phyloP scores from a whole-genome alignment of 192 early-diverging fungal species.

The Chytriomyces sp. region DNA sequence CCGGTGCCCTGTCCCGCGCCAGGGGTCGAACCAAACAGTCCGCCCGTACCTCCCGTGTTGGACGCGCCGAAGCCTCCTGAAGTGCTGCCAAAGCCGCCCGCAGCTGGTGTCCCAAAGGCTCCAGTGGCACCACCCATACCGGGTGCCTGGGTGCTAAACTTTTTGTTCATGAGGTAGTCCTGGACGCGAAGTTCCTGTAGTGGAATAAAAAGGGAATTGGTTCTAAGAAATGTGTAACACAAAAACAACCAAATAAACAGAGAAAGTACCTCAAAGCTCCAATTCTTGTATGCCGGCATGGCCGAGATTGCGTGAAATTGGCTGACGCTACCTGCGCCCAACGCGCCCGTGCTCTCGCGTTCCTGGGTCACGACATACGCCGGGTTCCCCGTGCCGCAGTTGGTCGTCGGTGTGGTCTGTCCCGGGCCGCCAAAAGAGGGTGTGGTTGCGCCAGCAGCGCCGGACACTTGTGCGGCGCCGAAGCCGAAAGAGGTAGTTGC shows the following conservation, averaged over 20 bases:
- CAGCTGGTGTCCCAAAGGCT: slow-evolving; percentile 51
- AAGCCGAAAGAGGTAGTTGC: slow-evolving; percentile 30
- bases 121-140: slow-evolving; percentile 38
- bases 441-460: slow-evolving; percentile 30
- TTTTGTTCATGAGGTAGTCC: slow-evolving; percentile 86
- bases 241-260: neutral
- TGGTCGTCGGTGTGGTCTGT: slow-evolving; percentile 40
- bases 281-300: slow-evolving; percentile 84
- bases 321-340: slow-evolving; percentile 56
- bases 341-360: slow-evolving; percentile 39
- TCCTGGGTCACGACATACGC: slow-evolving; percentile 46
- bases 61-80: slow-evolving; percentile 49
- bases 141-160: slow-evolving; percentile 49
- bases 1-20: slow-evolving; percentile 7
- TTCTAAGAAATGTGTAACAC: neutral
- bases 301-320: slow-evolving; percentile 73
- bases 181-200: slow-evolving; percentile 76
- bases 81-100: slow-evolving; percentile 50
- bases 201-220: too few species aligned
- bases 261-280: slow-evolving; percentile 72
- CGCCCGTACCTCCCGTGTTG: slow-evolving; percentile 14
- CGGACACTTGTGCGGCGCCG: slow-evolving; percentile 38
- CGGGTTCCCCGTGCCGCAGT: slow-evolving; percentile 49
- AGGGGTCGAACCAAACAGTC: slow-evolving; percentile 17
- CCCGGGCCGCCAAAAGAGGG: slow-evolving; percentile 51